A percentile compares a stretch with the other conserved stretches of the same genome.
phyloP scores from a whole-genome alignment of 371 early-diverging fungal species.

The Lichtheimia ornata region DNA sequence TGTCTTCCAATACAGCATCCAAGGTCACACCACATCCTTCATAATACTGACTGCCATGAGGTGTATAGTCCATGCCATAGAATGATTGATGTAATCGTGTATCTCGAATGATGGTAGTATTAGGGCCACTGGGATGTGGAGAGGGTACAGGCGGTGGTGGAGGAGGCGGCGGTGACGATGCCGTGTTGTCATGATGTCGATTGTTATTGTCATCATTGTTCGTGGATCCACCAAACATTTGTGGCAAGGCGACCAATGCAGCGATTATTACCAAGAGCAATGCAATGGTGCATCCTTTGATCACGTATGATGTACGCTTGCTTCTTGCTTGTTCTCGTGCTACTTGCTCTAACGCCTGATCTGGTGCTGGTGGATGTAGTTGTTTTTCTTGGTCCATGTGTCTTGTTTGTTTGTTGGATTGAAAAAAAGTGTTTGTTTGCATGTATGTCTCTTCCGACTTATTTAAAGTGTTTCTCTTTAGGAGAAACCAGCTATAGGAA shows the following conservation, averaged over 20 bases:
- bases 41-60: conserved; percentile 40
- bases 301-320: conserved; percentile 1
- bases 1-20: conserved; percentile 34
- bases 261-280: conserved; percentile 3
- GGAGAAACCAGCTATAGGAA: too few relatives aligned
- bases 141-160: background rate
- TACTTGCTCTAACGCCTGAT: too few relatives aligned
- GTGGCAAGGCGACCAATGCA: conserved; percentile 10
- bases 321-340: conserved; percentile 53
- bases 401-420: conserved; percentile 5
- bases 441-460: too few relatives aligned
- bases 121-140: background rate
- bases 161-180: background rate
- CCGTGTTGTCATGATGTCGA: background rate
- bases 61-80: conserved; percentile 53
- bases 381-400: too few relatives aligned
- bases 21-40: conserved; percentile 36
- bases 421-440: background rate
- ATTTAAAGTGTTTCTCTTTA: too few relatives aligned
- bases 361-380: too few relatives aligned
- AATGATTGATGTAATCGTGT: conserved; percentile 30
- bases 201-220: background rate
- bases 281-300: conserved; percentile 13
- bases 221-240: conserved; percentile 1
- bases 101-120: conserved; percentile 10